Percentiles rank a stretch among this genome's conserved stretches.
phyloP scores from a whole-genome alignment of 108 stramenopile species.

The Conticribra guillardii region DNA sequence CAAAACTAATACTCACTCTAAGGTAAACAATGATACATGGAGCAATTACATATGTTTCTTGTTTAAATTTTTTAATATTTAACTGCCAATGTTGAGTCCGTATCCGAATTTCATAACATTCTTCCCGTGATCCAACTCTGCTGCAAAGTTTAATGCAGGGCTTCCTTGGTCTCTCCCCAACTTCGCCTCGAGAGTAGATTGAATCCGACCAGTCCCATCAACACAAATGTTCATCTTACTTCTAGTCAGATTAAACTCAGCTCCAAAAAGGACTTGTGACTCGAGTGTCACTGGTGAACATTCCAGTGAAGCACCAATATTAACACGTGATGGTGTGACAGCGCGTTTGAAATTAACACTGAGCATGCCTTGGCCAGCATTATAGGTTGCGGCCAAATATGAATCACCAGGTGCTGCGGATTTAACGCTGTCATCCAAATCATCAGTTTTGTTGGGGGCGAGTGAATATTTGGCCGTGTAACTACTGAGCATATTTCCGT shows the following conservation, averaged over 20 bases:
- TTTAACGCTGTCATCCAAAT: constrained; percentile 9
- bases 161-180: constrained; percentile 79
- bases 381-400: constrained; percentile 70
- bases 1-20: not conserved
- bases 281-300: constrained; percentile 69
- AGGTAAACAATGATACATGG: not conserved
- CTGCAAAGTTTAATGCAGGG: constrained; percentile 70
- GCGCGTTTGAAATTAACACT: constrained; percentile 76
- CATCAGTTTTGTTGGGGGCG: not conserved
- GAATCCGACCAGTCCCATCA: constrained; percentile 75
- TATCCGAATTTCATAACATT: constrained; percentile 87
- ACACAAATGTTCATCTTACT: constrained; percentile 70
- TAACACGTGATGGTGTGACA: constrained; percentile 80
- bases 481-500: constrained; percentile 64
- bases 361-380: constrained; percentile 62
- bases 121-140: constrained; percentile 79
- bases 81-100: constrained; percentile 75
- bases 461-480: constrained; percentile 75
- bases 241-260: constrained; percentile 83
- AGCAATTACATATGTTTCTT: not conserved
- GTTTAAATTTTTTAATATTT: not conserved
- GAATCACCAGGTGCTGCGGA: constrained; percentile 37
- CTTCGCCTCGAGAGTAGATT: constrained; percentile 74
- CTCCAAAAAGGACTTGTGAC: constrained; percentile 74
- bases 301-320: constrained; percentile 53